Conservation (phyloP, 441 rosid genomes). For the Erysimum cheiri region DNA sequence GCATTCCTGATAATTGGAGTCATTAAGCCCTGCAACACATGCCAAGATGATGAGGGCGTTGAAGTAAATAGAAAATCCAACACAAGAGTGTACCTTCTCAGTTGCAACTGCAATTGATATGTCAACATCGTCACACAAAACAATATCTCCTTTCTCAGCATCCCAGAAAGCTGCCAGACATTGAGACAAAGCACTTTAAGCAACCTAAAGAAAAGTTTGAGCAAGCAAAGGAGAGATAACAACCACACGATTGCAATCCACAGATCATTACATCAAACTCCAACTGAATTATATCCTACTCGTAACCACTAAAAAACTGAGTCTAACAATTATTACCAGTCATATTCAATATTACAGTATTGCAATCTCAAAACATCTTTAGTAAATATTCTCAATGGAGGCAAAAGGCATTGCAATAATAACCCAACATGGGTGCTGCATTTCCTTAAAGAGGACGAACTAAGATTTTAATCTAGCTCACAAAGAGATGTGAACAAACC, state of each 20-base stretch:
- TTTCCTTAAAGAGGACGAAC: constrained; percentile 13
- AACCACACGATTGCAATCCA: constrained; percentile 20
- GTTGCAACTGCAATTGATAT: constrained; percentile 98
- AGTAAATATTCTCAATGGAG: constrained; percentile 7
- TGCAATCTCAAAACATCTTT: constrained; percentile 8
- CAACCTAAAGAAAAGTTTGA: constrained; percentile 34
- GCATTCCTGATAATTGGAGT: constrained; percentile 93
- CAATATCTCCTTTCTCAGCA: constrained; percentile 71
- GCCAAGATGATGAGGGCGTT: constrained; percentile 42
- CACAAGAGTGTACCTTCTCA: constrained; percentile 72
- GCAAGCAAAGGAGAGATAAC: constrained; percentile 13
- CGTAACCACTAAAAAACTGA: constrained; percentile 20
- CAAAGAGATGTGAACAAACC: constrained; percentile 1
- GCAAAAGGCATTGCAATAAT: constrained; percentile 1
- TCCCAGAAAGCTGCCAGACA: constrained; percentile 83
- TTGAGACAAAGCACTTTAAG: constrained; percentile 39
- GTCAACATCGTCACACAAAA: constrained; percentile 77
- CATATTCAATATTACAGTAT: background rate
- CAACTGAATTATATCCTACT: constrained; percentile 14
- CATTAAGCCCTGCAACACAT: constrained; percentile 84
- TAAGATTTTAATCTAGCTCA: constrained; percentile 26
- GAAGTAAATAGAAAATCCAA: constrained; percentile 22
- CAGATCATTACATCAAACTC: constrained; percentile 29
- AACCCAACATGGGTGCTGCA: constrained; percentile 8
- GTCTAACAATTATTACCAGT: constrained; percentile 21